These are phyloP conservation scores for Clonostachys rosea DNA, from an alignment of 2,329 filamentous ascomycete genomes.

Conservation along the genomic window DNA sequence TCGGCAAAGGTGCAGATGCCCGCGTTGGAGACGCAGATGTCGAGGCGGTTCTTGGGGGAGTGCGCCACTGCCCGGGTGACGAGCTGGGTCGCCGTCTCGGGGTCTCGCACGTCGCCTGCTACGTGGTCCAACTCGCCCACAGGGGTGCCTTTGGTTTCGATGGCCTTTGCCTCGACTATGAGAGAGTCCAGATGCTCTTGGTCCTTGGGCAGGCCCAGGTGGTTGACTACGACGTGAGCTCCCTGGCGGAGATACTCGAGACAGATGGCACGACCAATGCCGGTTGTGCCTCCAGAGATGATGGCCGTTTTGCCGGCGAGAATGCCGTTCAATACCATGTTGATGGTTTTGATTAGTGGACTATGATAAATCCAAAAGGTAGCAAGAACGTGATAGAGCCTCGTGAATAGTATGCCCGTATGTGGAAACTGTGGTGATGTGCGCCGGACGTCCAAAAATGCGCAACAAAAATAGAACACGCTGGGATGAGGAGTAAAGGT, in stretches of 20 bases:
- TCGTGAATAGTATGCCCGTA: too few relatives aligned
- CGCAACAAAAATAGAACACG: conserved; percentile 1
- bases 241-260: conserved; percentile 76
- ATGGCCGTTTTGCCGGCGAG: conserved; percentile 74
- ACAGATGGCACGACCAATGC: conserved; percentile 81
- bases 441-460: not conserved
- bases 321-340: conserved; percentile 45
- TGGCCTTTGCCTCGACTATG: conserved; percentile 41
- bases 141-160: conserved; percentile 36
- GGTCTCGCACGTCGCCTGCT: conserved; percentile 72
- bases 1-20: conserved; percentile 86
- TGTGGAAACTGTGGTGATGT: not conserved
- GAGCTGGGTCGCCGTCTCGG: conserved; percentile 64
- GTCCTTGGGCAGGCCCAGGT: conserved; percentile 58
- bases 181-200: conserved; percentile 46
- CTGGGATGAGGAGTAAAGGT: not conserved
- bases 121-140: conserved; percentile 60
- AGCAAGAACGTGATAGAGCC: not conserved
- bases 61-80: conserved; percentile 60
- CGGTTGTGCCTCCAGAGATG: conserved; percentile 82
- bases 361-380: not conserved
- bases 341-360: not conserved
- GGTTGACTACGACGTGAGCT: conserved; percentile 75
- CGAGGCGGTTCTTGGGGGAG: conserved; percentile 44
- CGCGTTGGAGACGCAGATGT: conserved; percentile 84